These are phyloP conservation scores for Calonectria leucothoes DNA, from an alignment of 2,329 filamentous ascomycete species.

Conservation along the genomic window DNA sequence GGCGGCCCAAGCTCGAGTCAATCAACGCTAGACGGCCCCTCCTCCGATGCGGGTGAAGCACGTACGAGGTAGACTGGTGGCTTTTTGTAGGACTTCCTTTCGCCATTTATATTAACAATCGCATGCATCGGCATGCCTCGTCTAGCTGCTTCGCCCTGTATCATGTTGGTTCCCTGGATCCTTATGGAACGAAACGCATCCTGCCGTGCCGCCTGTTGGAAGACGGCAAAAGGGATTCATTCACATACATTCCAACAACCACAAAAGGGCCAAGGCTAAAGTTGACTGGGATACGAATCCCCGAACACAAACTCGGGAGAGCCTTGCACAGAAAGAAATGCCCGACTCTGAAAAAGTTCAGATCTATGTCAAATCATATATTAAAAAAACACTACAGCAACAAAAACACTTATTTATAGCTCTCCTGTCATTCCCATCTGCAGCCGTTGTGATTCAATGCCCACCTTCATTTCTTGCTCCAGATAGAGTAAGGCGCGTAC, in stretches of 20 bases:
- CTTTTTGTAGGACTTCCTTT: neutral
- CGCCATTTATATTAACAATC: neutral
- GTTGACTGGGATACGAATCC: neutral
- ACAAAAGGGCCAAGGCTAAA: neutral
- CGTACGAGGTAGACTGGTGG: neutral
- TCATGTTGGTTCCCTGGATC: neutral
- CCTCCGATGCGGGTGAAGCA: neutral
- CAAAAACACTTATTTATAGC: neutral
- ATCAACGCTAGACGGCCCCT: neutral
- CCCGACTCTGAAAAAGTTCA: neutral
- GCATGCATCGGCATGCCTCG: neutral
- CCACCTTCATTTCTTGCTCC: neutral
- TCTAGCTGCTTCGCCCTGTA: neutral
- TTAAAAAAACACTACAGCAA: neutral
- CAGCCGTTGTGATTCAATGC: neutral
- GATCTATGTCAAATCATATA: too few species aligned
- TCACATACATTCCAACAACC: neutral
- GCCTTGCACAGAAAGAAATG: neutral
- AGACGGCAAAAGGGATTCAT: neutral
- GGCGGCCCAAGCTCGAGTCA: neutral
- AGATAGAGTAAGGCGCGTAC: constrained; percentile 5
- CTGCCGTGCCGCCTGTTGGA: neutral
- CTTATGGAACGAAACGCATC: too few species aligned
- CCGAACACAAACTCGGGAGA: neutral
- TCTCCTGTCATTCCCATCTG: neutral